These are phyloP conservation scores for Tinospora cordifolia DNA, from an alignment of 164 flowering plant species.

Conservation along the genomic window DNA sequence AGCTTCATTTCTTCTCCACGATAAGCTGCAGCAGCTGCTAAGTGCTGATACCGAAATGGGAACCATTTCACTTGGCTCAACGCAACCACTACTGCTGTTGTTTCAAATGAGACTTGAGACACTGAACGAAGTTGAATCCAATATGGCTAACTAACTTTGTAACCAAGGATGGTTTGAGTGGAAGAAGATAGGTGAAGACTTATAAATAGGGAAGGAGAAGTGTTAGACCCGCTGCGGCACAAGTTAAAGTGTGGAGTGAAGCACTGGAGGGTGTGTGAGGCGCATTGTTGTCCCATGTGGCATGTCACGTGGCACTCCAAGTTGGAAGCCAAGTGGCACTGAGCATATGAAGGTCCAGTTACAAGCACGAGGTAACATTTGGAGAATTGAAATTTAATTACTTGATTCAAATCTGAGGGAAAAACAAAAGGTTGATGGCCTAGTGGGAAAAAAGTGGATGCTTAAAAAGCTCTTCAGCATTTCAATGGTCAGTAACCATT, in stretches of 20 bases:
- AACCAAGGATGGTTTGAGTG: too few species aligned
- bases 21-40: neutral
- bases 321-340: conserved; percentile 1
- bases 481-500: neutral
- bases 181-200: too few species aligned
- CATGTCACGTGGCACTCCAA: neutral
- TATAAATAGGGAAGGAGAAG: conserved; percentile 14
- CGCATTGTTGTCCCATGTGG: conserved; percentile 9
- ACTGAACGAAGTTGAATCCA: too few species aligned
- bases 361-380: neutral
- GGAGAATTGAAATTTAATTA: neutral
- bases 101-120: neutral
- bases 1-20: conserved; percentile 15
- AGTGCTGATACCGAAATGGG: conserved; percentile 7
- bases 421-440: neutral
- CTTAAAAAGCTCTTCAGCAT: neutral
- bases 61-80: neutral
- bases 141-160: too few species aligned
- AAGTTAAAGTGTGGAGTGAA: conserved; percentile 20
- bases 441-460: conserved; percentile 1
- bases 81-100: neutral
- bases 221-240: conserved; percentile 12
- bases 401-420: neutral
- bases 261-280: conserved; percentile 12
- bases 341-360: neutral